These are phyloP conservation scores for Zygnema cylindricum DNA, from an alignment of 139 green algal genomes.

Conservation along the genomic window DNA sequence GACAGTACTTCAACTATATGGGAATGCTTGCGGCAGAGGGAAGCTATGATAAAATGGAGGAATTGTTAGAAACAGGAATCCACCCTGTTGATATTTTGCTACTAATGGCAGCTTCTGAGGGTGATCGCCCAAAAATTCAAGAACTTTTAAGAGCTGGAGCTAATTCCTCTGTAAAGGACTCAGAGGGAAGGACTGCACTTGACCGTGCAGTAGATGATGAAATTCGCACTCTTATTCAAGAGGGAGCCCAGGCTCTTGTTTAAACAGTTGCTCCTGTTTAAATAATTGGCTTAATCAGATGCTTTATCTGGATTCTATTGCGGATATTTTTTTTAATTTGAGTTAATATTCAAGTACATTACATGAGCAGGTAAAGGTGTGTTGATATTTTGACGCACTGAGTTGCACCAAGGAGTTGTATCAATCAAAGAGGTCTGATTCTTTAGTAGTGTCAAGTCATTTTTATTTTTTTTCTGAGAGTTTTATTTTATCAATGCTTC, in stretches of 20 bases:
- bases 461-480: no score
- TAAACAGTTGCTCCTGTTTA: no score
- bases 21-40: conserved; percentile 89
- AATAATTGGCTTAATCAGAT: no score
- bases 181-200: conserved; percentile 44
- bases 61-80: conserved; percentile 72
- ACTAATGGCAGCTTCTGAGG: conserved; percentile 84
- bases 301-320: no score
- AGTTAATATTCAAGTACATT: no score
- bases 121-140: conserved; percentile 89
- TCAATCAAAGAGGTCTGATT: no score
- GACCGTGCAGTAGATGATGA: conserved; percentile 39
- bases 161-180: conserved; percentile 26
- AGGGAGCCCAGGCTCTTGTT: conserved; percentile 5
- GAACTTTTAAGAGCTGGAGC: conserved; percentile 79
- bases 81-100: conserved; percentile 90
- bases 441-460: no score
- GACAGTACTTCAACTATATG: conserved; percentile 98
- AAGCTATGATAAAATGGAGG: conserved; percentile 86
- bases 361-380: no score
- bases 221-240: conserved; percentile 21
- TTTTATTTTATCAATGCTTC: no score
- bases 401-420: no score
- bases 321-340: no score
- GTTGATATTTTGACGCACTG: no score